A percentile compares a stretch with the other conserved stretches of the same genome.
Conservation (phyloP, 169 alveolate genomes). For the Besnoitia besnoiti region DNA sequence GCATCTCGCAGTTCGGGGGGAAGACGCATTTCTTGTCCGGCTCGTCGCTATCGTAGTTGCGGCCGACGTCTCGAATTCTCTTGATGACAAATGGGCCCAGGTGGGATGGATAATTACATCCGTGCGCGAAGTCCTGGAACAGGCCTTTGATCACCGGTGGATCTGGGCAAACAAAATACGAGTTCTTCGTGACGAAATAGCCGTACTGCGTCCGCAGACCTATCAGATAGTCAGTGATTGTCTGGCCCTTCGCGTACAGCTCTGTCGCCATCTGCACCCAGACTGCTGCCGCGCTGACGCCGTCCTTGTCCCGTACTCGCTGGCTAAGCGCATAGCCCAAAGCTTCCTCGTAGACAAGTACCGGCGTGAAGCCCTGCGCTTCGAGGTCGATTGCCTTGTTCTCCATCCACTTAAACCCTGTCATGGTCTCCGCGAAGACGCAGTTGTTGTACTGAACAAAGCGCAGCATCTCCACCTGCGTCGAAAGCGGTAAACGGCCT, state of each 20-base stretch:
- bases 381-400: conserved; percentile 75
- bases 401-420: conserved; percentile 84
- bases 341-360: conserved; percentile 81
- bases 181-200: conserved; percentile 77
- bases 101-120: conserved; percentile 65
- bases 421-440: conserved; percentile 71
- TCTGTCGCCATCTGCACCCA: conserved; percentile 76
- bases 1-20: conserved; percentile 71
- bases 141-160: conserved; percentile 67
- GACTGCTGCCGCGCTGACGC: conserved; percentile 84
- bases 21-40: conserved; percentile 74
- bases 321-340: conserved; percentile 78
- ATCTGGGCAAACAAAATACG: conserved; percentile 76
- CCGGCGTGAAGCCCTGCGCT: conserved; percentile 63
- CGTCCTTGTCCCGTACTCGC: conserved; percentile 82
- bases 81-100: conserved; percentile 74
- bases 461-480: too few relatives aligned
- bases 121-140: conserved; percentile 76
- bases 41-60: conserved; percentile 79
- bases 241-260: conserved; percentile 70
- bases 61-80: conserved; percentile 77
- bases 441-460: conserved; percentile 72
- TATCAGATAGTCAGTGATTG: conserved; percentile 70
- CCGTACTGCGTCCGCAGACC: conserved; percentile 74
- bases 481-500: too few relatives aligned